Percentiles rank a stretch among this genome's conserved stretches.
phyloP scores from a whole-genome alignment of 1,284 basidiomycete genomes.

The Ustilago cynodontis region DNA sequence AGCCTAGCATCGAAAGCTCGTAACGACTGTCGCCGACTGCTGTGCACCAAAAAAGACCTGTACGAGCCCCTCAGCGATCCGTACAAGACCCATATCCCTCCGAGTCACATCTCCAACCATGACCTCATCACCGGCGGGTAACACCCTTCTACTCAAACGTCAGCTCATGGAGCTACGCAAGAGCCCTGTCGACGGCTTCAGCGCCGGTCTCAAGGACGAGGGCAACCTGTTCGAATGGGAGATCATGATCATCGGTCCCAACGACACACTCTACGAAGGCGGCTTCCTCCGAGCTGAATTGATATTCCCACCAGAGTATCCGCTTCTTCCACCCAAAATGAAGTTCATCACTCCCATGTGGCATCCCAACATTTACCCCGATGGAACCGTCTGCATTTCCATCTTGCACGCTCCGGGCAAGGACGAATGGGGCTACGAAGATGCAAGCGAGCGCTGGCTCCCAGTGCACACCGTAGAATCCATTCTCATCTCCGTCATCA shows the following conservation, averaged over 20 bases:
- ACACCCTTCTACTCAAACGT: conserved; percentile 67
- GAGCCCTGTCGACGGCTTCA: conserved; percentile 69
- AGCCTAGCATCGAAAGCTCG: too few relatives aligned
- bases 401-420: conserved; percentile 97
- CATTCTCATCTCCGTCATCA: conserved; percentile 95
- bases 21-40: too few relatives aligned
- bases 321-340: conserved; percentile 93
- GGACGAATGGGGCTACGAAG: conserved; percentile 97
- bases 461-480: conserved; percentile 97
- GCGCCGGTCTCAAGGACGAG: conserved; percentile 69
- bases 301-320: conserved; percentile 75
- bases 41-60: too few relatives aligned
- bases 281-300: conserved; percentile 68
- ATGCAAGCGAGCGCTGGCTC: conserved; percentile 96
- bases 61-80: not conserved
- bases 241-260: conserved; percentile 70
- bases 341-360: conserved; percentile 95
- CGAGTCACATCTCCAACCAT: conserved; percentile 23
- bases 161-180: conserved; percentile 68
- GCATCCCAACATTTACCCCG: conserved; percentile 94
- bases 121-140: conserved; percentile 63
- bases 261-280: conserved; percentile 69
- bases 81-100: not conserved
- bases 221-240: conserved; percentile 70
- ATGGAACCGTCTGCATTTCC: conserved; percentile 93